Base-by-base conservation (phyloP, 768 basidiomycete genomes). In the Pisolithus sp. region DNA sequence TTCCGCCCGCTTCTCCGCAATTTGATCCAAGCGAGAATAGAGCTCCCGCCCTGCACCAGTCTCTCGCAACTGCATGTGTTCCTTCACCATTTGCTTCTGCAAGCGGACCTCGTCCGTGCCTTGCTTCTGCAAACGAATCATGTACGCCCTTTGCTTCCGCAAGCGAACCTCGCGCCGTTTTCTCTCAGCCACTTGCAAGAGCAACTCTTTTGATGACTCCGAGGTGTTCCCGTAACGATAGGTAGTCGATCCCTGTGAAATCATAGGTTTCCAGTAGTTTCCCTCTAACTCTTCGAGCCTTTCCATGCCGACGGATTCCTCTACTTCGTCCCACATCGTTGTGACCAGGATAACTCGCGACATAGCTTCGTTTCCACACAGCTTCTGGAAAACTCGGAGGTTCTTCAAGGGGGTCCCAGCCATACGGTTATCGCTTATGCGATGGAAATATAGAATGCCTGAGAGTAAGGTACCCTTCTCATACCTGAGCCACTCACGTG, bases 351-450 rank as follows among this genome's bases (percentile, higher is more conserved):
- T 53, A 4, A 75, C 66, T 9, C 66, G 65, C 0, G 55, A 53
- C 17, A 68, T 46, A 55, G 71, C 44, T 54, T 59, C 45, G 50
- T 50, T 15, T 54, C 68, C 67, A 17, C 67, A 68, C 6, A 67
- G 17, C 37, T 58, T 48, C 39, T 30, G 47, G 45, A 75, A 72
- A 57, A 70, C 59, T 4, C 55, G 58, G 15, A 72, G 62, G 51
- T 72, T 69, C 37, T 57, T 68, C 21, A 63, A 46, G 0, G 69
- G 59, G 1, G 66, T 56, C 21, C 67, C 72, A 0, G 61, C 59
- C 63, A 74, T 66, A 0, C 71, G 63, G 45, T 68, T 67, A 41
- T 73, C 71, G 7, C 69, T 61, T 39, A 75, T 75, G 10, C 69
- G 64, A 52, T 75, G 74, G 13, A 74, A 52, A 48, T 73, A 75